Evolutionary conservation across 192 early-diverging fungal genomes (phyloP).

Genomic region (Entophlyctis luteolus): DNA sequence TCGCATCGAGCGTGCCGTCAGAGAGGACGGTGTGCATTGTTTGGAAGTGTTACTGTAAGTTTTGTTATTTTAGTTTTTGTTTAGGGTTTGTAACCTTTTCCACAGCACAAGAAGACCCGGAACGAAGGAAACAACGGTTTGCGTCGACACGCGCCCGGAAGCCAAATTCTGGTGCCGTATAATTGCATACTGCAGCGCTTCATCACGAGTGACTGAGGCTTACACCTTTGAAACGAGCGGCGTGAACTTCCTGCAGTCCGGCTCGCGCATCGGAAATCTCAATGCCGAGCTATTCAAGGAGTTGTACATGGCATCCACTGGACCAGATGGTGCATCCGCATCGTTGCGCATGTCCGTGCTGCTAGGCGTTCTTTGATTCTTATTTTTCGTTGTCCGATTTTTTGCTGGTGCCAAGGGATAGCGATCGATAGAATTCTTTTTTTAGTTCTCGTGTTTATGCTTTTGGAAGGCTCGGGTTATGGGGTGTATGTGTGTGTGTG

Average conservation of each 20-base stretch:
- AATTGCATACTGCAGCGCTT: conserved; percentile 2
- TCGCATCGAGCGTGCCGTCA: conserved; percentile 5
- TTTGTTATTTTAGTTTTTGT: neutral
- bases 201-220: conserved; percentile 8
- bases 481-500: too few relatives aligned
- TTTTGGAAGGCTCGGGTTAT: too few relatives aligned
- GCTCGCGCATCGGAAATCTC: neutral
- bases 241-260: neutral
- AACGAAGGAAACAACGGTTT: conserved; percentile 1
- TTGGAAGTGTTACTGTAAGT: conserved; percentile 5
- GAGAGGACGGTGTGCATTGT: neutral
- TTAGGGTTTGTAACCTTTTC: neutral
- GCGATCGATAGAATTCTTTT: too few relatives aligned
- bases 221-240: conserved; percentile 12
- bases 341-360: neutral
- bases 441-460: too few relatives aligned
- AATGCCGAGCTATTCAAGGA: conserved; percentile 19
- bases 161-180: conserved; percentile 17
- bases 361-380: conserved; percentile 8
- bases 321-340: neutral
- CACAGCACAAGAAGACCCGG: neutral
- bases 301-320: neutral
- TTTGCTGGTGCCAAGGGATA: too few relatives aligned
- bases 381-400: too few relatives aligned
- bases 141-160: conserved; percentile 1